Conservation (phyloP, 768 basidiomycete species). For the Tulasnella sp. region DNA sequence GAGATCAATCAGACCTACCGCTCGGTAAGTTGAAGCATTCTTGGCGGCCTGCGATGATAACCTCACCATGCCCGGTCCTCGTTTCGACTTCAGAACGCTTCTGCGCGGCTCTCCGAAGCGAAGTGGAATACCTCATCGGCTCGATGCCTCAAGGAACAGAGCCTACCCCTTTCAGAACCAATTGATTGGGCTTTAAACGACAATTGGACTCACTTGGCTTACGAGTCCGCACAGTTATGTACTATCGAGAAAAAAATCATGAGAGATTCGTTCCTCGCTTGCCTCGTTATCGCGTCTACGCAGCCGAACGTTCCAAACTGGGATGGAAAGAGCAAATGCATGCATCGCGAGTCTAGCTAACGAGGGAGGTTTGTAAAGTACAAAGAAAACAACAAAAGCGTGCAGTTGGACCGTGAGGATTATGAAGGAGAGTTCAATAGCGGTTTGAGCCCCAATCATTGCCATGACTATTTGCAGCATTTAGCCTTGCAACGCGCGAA, state of each 20-base stretch:
- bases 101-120: background rate
- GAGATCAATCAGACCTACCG: conserved; percentile 58
- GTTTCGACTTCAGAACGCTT: background rate
- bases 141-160: background rate
- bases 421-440: background rate
- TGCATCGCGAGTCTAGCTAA: background rate
- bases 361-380: background rate
- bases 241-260: background rate
- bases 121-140: background rate
- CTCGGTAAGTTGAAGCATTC: conserved; percentile 36
- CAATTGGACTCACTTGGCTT: no score
- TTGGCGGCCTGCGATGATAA: no score
- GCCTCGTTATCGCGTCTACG: background rate
- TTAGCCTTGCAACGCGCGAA: conserved; percentile 53
- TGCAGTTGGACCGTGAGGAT: background rate
- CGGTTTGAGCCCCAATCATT: background rate
- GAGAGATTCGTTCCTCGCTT: background rate
- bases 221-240: no score
- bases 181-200: no score
- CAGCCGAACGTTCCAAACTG: background rate
- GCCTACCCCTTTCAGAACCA: background rate
- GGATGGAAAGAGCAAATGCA: background rate
- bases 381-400: background rate
- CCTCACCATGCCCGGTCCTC: background rate
- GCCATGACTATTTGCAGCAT: conserved; percentile 21